Evolutionary conservation across 2,329 filamentous ascomycete genomes (phyloP).

Genomic region (Chalara sp.): DNA sequence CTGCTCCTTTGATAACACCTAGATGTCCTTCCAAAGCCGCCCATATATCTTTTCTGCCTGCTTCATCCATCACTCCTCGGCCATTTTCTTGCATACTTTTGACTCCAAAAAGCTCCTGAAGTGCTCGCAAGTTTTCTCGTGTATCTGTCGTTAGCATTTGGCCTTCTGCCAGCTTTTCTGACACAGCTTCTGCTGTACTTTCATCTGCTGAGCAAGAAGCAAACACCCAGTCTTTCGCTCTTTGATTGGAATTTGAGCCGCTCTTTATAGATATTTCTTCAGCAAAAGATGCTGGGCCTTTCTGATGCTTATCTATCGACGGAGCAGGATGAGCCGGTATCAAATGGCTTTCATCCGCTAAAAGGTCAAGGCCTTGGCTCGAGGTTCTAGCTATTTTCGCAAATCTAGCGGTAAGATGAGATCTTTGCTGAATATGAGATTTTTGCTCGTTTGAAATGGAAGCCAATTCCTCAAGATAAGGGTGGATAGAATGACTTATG

Average conservation of each 20-base stretch:
- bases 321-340: conserved; percentile 45
- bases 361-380: conserved; percentile 42
- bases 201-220: conserved; percentile 56
- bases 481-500: conserved; percentile 41
- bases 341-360: conserved; percentile 57
- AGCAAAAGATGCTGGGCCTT: conserved; percentile 34
- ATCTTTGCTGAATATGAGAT: conserved; percentile 48
- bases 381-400: conserved; percentile 44
- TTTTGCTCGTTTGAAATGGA: conserved; percentile 50
- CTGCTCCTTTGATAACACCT: conserved; percentile 21
- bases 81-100: not conserved
- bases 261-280: conserved; percentile 35
- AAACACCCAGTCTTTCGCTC: conserved; percentile 50
- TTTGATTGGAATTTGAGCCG: conserved; percentile 33
- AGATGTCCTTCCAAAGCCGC: conserved; percentile 23
- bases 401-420: conserved; percentile 45
- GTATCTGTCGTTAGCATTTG: conserved; percentile 48
- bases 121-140: conserved; percentile 41
- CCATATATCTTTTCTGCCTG: conserved; percentile 21
- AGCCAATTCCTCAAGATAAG: conserved; percentile 49
- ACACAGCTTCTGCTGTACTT: conserved; percentile 48
- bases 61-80: no score
- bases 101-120: conserved; percentile 40
- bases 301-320: conserved; percentile 17
- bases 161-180: conserved; percentile 53